These are phyloP conservation scores for Globisporangium parvum DNA, from an alignment of 352 stramenopile species.

Conservation along the genomic window DNA sequence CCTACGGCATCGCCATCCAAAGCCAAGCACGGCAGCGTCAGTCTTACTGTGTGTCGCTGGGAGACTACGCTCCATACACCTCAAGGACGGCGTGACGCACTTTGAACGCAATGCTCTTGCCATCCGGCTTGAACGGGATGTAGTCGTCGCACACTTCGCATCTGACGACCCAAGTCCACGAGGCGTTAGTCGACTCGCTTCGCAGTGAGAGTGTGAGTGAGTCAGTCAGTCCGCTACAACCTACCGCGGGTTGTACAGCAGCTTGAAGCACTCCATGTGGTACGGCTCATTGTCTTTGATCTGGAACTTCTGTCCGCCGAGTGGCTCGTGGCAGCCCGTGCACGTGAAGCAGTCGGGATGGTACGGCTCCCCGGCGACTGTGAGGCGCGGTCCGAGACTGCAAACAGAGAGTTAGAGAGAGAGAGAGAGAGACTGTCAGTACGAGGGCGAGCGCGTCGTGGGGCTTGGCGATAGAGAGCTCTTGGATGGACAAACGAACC, in stretches of 20 bases:
- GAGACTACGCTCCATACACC: not conserved
- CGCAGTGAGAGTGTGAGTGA: no score
- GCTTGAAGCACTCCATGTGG: conserved; percentile 55
- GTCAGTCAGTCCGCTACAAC: no score
- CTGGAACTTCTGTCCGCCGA: conserved; percentile 26
- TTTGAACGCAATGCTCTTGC: conserved; percentile 54
- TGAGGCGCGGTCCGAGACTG: conserved; percentile 18
- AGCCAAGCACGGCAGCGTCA: no score
- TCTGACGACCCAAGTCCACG: conserved; percentile 10
- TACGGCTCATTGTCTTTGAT: conserved; percentile 51
- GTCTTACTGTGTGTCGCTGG: no score
- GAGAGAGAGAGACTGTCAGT: no score
- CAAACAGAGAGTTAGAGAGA: no score
- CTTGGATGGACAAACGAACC: no score
- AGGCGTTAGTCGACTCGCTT: no score
- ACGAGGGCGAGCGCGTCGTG: not conserved
- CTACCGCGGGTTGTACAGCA: conserved; percentile 56
- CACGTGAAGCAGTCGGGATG: conserved; percentile 36
- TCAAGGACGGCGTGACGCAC: conserved; percentile 5
- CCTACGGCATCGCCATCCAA: conserved; percentile 11
- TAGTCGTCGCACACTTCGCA: conserved; percentile 59
- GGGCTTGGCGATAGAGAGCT: no score
- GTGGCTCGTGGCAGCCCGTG: conserved; percentile 28
- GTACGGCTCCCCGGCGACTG: conserved; percentile 22
- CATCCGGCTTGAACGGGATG: conserved; percentile 36